Percentiles rank a stretch among this genome's conserved stretches.
phyloP scores from a whole-genome alignment of 2,329 filamentous ascomycete species.

The Phialemoniopsis sp. region DNA sequence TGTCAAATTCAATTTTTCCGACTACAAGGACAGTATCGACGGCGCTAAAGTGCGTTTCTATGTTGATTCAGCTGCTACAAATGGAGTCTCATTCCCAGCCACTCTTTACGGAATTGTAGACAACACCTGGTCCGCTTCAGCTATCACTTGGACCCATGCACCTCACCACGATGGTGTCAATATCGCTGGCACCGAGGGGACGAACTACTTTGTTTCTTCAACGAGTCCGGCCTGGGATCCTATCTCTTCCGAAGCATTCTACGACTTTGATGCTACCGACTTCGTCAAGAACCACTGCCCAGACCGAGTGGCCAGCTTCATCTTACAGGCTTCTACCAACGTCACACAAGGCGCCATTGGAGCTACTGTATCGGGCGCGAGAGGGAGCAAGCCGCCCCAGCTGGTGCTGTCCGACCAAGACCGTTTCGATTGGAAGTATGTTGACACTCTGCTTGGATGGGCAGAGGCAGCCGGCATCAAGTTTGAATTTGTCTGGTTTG shows the following conservation, averaged over 20 bases:
- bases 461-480: slow-evolving; percentile 2
- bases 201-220: slow-evolving; percentile 5
- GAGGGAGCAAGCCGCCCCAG: too few relatives aligned
- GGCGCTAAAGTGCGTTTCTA: slow-evolving; percentile 2
- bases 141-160: slow-evolving; percentile 3
- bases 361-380: too few relatives aligned
- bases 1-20: slow-evolving; percentile 4
- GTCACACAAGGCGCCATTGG: too few relatives aligned
- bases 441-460: slow-evolving; percentile 5
- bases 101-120: slow-evolving; percentile 1
- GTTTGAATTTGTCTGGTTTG: slow-evolving; percentile 5
- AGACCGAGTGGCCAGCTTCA: slow-evolving; percentile 3
- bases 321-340: slow-evolving; percentile 4
- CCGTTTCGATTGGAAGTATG: too few relatives aligned
- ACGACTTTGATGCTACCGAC: slow-evolving; percentile 6
- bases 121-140: slow-evolving; percentile 1
- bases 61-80: background rate
- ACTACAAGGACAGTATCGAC: background rate
- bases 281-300: slow-evolving; percentile 5
- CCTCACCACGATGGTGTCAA: slow-evolving; percentile 4
- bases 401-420: slow-evolving; percentile 1
- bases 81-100: background rate
- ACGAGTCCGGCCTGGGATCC: slow-evolving; percentile 3
- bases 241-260: slow-evolving; percentile 1
- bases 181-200: background rate